Base-by-base conservation (phyloP, 208 protist genomes). In the Trypanosoma platydactyli region DNA sequence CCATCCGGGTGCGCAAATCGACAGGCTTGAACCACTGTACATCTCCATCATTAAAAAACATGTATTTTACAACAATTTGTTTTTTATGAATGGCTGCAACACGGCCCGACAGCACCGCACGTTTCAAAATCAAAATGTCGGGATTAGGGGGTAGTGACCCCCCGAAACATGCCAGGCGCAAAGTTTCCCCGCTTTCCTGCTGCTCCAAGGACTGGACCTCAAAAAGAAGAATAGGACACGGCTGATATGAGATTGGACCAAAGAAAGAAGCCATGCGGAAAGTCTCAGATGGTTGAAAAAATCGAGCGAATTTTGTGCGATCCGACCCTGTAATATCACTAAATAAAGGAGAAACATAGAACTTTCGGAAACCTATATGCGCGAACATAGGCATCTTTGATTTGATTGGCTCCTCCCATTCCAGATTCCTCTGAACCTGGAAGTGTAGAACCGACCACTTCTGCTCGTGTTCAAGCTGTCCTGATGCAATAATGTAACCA, bases 11-110 rank as follows among this genome's bases (percentile, higher is more conserved):
- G 63, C 90, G 97, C 4, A 99, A 80, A 77, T 99, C 97, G 15
- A 99, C 92, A 5, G 95, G 95, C 73, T 97, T 91, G 70, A 99
- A 99, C 96, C 96, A 99, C 22, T 83, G 81, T 46, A 99, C 86
- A 80, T 99, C 98, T 12, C 98, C 95, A 50, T 95, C 86, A 68
- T 97, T 95, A 70, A 94, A 92, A 69, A 98, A 97, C 90, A 97
- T 97, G 68, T 89, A 99, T 71, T 98, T 91, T 52, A 99, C 90
- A 35, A 98, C 92, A 73, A 91, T 91, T 71, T 95, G 89, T 68
- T 93, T 93, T 67, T 95, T 95, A 73, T 95, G 86, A 72, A 95
- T 95, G 18, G 92, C 81, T 1, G 89, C 89, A 20, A 95, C 86
- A 44, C 89, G 77, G 9, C 89, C 89, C 29, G 79, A 84, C 3